Base-by-base conservation (phyloP, 129 eudicot species). In the Helianthus annuus region DNA sequence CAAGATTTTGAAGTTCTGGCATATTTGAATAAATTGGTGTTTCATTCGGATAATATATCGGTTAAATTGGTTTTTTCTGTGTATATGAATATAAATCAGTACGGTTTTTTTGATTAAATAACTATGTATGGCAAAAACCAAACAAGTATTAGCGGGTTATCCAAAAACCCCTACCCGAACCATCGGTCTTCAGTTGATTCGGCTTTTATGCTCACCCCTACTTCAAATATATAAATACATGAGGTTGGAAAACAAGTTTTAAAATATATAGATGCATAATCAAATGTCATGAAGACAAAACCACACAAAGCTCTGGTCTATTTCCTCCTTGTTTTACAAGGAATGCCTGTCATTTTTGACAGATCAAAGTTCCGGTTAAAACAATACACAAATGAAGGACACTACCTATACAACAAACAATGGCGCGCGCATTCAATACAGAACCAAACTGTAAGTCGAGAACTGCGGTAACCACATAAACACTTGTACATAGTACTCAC, bases 261-360 rank as follows among this genome's bases (percentile, higher is more conserved):
- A 22, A 56, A 34, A 22, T 56, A 22, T 3, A 19, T 56, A 34
- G 36, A 56, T 56, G 62, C 62, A 56, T 55, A 55, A 19, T 56
- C 62, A 15, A 54, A 24, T 54, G 59, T 16, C 32, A 7, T 19
- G 62, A 56, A 22, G 36, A 56, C 6, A 56, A 56, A 56, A 56
- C 22, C 36, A 24, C 62, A 56, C 62, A 56, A 19, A 54, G 8
- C 62, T 56, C 62, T 56, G 36, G 62, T 56, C 36, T 56, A 22
- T 24, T 56, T 56, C 62, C 36, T 8, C 62, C 61, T 55, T 15
- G 60, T 54, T 22, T 56, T 56, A 56, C 62, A 56, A 56, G 14
- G 36, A 56, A 56, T 51, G 56, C 15, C 56, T 51, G 7, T 4
- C 17, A 19, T 10, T 54, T 16, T 54, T 54, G 27, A 19, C 59